Evolutionary conservation across 805 yeast genomes (phyloP).

Genomic region (Wickerhamomyces silvicola): DNA sequence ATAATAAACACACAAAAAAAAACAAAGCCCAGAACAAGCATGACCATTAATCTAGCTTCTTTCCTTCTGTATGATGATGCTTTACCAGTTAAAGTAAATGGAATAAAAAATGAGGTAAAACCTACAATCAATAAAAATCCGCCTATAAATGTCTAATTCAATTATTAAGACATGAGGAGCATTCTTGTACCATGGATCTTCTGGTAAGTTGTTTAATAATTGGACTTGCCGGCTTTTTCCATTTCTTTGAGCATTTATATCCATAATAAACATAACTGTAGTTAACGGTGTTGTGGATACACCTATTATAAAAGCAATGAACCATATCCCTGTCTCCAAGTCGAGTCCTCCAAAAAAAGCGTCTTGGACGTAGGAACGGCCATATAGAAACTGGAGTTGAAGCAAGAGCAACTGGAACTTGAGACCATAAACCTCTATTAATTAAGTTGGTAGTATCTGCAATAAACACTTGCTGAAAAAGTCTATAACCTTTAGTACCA

Average conservation of each 20-base stretch:
- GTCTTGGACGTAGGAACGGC: constrained; percentile 24
- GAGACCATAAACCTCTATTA: constrained; percentile 31
- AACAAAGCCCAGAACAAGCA: constrained; percentile 23
- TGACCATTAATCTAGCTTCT: constrained; percentile 17
- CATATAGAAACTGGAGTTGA: constrained; percentile 24
- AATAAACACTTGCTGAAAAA: constrained; percentile 29
- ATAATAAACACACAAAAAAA: constrained; percentile 10
- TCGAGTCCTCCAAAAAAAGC: constrained; percentile 24
- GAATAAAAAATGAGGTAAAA: constrained; percentile 22
- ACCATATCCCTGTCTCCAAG: constrained; percentile 48
- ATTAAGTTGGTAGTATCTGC: constrained; percentile 34
- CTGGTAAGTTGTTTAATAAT: constrained; percentile 13
- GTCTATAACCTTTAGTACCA: constrained; percentile 32
- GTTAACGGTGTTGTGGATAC: constrained; percentile 19
- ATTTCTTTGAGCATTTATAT: constrained; percentile 11
- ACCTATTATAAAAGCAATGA: constrained; percentile 33
- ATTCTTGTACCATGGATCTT: constrained; percentile 10
- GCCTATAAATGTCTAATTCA: constrained; percentile 22
- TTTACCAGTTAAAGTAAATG: constrained; percentile 24
- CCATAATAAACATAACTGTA: constrained; percentile 19
- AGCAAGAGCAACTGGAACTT: constrained; percentile 28
- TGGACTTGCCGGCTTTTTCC: constrained; percentile 8
- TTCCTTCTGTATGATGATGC: constrained; percentile 18
- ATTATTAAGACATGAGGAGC: constrained; percentile 9
- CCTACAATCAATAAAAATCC: constrained; percentile 17